Base-by-base conservation (phyloP, 176 grass and related monocot species). In the Miscanthus lutarioriparius region DNA sequence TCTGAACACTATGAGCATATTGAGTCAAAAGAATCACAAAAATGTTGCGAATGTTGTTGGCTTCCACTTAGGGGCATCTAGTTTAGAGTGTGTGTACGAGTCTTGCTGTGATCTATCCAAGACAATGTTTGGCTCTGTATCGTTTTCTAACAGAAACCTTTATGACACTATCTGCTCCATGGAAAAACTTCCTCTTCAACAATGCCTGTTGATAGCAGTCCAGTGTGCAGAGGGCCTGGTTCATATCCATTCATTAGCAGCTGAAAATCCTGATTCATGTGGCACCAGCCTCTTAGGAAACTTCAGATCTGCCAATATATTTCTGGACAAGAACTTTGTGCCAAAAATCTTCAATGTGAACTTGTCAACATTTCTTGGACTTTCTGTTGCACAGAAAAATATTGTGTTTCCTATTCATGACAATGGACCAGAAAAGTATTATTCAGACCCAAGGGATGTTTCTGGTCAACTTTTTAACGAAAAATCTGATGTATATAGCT, bases 401-500 rank as follows among this genome's bases (percentile, higher is more conserved):
- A 22, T 4, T 10, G 1, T 35, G 0, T 54, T 22, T 54, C 2
- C 6, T 22, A 22, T 54, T 22, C 51, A 54, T 54, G 17, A 22
- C 51, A 54, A 22, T 22, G 51, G 19, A 54, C 51, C 51, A 2
- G 51, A 54, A 54, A 75, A 36, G 17, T 56, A 56, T 56, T 75
- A 75, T 75, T 75, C 9, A 54, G 72, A 75, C 8, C 45, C 45
- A 75, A 35, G 26, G 27, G 17, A 33, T 35, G 28, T n/a, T 75
- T 75, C 47, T 32, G 5, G 4, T 13, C 16, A 54, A 32, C 17
- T 7, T 4, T 56, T 75, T 15, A 4, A 36, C 28, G 1, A 17
- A 1, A 75, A n/a, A 56, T 56, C 47, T 75, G 73, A 75, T 75
- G 73, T 75, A 14, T 75, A 75, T 36, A 75, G 73, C 19, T 56